Evolutionary conservation across 2,329 filamentous ascomycete genomes (phyloP), one percentile per base, ranked within the genome.

Genomic region (Sporothrix protearum): DNA sequence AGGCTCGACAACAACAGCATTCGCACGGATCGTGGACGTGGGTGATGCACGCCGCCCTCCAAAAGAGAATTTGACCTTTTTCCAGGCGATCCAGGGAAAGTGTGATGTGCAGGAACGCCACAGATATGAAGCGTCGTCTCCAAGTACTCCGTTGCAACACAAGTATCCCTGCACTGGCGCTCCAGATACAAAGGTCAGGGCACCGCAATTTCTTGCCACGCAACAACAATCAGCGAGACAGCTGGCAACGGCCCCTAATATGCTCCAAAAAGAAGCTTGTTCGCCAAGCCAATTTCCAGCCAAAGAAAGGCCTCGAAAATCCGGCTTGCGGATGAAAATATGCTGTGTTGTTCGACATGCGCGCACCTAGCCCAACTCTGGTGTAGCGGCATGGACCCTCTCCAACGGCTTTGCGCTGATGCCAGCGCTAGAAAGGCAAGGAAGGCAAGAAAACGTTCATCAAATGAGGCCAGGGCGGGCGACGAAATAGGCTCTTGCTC

Each of bases 21-120:
- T 39, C 19, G 19, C 5, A 61, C 33, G 3, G 57, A 8, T 10
- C 33, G 10, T 39, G 7, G 7, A 22, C 39, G 36, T 47, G 61
- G 39, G n/a, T 36, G 36, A 22, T 19, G 57, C 33, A 39, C 53
- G 30, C 30, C 8, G 33, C 30, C n/a, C 16, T 39, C 33, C 33
- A 36, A 8, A 8, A n/a, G 10, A 16, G 49, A 68, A 45, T 68
- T 68, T 68, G 42, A 68, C 47, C 30, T 68, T 68, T 66, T 49
- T 12, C 64, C 33, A 45, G 33, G 25, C 36, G 39, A 39, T 36
- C 45, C 30, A 33, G 59, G 67, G 67, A 69, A 55, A 61, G 68
- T 69, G 55, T 69, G 53, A 69, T 63, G 55, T 63, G 39, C 55
- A 69, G 55, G 53, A 51, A 69, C 51, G 55, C 39, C 36, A n/a